Evolutionary conservation across 306 rosid species (phyloP), one percentile per base, ranked within the genome.

Genomic region (Quercus engelmannii): DNA sequence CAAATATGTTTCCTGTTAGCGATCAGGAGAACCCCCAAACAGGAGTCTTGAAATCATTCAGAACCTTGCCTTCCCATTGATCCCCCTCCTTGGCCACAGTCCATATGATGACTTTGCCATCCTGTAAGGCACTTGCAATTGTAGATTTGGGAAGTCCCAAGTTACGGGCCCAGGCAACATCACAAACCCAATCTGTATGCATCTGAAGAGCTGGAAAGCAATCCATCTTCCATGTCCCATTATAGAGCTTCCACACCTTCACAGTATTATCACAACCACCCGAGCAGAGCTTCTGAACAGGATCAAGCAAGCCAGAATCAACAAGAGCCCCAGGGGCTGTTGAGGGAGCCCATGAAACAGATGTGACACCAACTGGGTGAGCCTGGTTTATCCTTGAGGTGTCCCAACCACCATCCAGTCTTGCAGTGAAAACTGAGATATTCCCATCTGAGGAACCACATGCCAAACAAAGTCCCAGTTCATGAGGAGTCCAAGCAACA

Each of bases 281-380:
- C 13, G 96, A 93, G 72, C 94, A 93, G 23, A 93, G 87, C 93
- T 89, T 93, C 80, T 85, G 94, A 54, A 93, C 97, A 35, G 94
- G 91, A 77, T 91, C 94, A 55, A 91, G 93, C 86, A 89, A 75
- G 28, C 96, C 93, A 1, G 94, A 83, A 73, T 93, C 92, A 72
- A 88, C 94, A 83, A 93, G 85, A 58, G 96, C 93, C 23, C 93
- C 92, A 0, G 96, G 96, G 8, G 94, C 94, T 18, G 85, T 89
- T 9, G 97, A 76, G 43, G 97, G 98, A 3, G 94, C 98, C 98
- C 97, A 93, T 13, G 97, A 93, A 74, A 93, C 90, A n/a, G 96
- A 93, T 11, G 96, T 93, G 13, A 91, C 96, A 19, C 97, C 96
- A 35, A 93, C 89, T 1, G 97, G 94, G 43, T 93, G 97, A 72